phyloP scores from a whole-genome alignment of 2,329 filamentous ascomycete genomes.

The Stromatinia cepivora region DNA sequence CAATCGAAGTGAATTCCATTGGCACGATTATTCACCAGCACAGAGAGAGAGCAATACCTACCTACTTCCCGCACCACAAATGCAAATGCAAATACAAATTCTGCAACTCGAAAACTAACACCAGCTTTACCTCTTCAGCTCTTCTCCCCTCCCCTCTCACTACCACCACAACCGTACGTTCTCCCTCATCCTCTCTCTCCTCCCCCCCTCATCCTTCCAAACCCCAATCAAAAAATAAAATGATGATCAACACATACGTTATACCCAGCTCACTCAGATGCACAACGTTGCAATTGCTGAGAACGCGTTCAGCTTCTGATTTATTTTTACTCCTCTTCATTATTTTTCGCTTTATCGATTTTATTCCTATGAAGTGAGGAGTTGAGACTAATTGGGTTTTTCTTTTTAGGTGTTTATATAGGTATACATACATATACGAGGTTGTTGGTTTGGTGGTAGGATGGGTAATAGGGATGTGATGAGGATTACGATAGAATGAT shows the following conservation, averaged over 20 bases:
- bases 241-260: conserved; percentile 25
- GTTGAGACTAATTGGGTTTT: neutral
- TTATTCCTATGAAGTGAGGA: neutral
- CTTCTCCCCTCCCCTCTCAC: too few species aligned
- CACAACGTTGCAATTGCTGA: conserved; percentile 24
- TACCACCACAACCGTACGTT: neutral
- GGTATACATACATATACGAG: too few species aligned
- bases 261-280: conserved; percentile 25
- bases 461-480: neutral
- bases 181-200: too few species aligned
- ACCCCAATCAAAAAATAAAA: neutral
- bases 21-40: too few species aligned
- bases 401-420: neutral
- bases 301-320: conserved; percentile 25
- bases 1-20: too few species aligned
- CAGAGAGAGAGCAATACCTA: too few species aligned
- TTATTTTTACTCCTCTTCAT: neutral
- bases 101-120: neutral
- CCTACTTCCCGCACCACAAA: too few species aligned
- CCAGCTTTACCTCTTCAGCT: neutral
- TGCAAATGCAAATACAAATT: too few species aligned
- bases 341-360: neutral
- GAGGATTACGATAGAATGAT: too few species aligned
- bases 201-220: neutral
- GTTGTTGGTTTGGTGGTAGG: neutral